These are phyloP conservation scores for Hyaloscypha finlandica DNA, from an alignment of 495 filamentous ascomycete species.

Conservation along the genomic window DNA sequence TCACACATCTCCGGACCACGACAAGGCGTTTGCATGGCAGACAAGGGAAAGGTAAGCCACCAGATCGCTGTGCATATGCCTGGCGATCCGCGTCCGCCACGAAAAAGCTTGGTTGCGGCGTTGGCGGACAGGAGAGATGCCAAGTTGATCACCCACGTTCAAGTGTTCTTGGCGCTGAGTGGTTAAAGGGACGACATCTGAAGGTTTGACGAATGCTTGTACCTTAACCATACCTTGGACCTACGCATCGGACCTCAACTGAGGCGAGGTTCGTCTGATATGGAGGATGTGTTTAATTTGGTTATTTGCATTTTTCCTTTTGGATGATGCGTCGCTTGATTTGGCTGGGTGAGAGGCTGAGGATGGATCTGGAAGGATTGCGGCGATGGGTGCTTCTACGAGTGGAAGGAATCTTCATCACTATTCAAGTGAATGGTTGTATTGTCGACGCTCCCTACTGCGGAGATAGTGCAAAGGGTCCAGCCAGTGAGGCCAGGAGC, in stretches of 20 bases:
- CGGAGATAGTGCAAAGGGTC: too few relatives aligned
- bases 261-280: background rate
- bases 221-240: background rate
- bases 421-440: too few relatives aligned
- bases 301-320: too few relatives aligned
- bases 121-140: background rate
- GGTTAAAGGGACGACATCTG: background rate
- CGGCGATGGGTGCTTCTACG: too few relatives aligned
- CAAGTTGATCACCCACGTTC: background rate
- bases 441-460: too few relatives aligned
- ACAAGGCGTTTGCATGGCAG: background rate
- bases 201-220: background rate
- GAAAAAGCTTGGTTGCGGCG: background rate
- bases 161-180: background rate
- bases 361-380: too few relatives aligned
- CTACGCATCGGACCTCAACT: background rate
- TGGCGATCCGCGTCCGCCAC: background rate
- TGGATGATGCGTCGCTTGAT: too few relatives aligned
- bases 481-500: too few relatives aligned
- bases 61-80: background rate
- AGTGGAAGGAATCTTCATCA: too few relatives aligned
- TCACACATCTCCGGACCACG: background rate
- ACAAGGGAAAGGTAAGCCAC: background rate
- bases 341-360: too few relatives aligned
- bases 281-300: too few relatives aligned